These are phyloP conservation scores for Globisporangium megalacanthum DNA, from an alignment of 352 stramenopile genomes.

Conservation along the genomic window DNA sequence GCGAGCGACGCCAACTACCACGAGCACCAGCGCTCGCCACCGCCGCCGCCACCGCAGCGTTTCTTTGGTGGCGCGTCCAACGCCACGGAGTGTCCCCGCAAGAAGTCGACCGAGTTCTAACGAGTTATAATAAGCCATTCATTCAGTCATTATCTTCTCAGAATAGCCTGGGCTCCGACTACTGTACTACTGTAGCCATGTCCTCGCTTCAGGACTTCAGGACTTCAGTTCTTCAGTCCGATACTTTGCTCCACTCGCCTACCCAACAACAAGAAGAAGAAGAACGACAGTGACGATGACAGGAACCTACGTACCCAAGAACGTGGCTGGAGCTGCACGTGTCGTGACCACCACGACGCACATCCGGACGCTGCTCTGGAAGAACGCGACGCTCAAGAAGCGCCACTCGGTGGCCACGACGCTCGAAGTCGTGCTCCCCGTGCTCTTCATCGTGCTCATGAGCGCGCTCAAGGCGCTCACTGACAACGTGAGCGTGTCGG, in stretches of 20 bases:
- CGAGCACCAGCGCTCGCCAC: neutral
- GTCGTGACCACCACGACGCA: conserved; percentile 11
- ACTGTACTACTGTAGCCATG: too few relatives aligned
- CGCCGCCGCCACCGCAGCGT: neutral
- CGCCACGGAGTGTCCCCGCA: conserved; percentile 20
- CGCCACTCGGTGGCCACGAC: conserved; percentile 45
- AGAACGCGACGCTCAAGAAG: conserved; percentile 74
- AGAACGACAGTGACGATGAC: too few relatives aligned
- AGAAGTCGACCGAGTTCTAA: conserved; percentile 49
- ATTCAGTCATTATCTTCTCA: too few relatives aligned
- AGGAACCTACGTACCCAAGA: too few relatives aligned
- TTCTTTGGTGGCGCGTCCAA: neutral
- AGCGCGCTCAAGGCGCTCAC: conserved; percentile 44
- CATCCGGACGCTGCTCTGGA: conserved; percentile 56
- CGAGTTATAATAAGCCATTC: neutral
- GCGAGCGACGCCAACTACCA: conserved; percentile 4
- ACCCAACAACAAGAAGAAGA: too few relatives aligned
- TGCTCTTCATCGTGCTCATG: conserved; percentile 67
- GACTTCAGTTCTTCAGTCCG: too few relatives aligned
- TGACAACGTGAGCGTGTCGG: conserved; percentile 43
- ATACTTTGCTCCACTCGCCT: too few relatives aligned
- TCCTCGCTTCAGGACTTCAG: too few relatives aligned
- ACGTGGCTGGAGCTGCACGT: too few relatives aligned
- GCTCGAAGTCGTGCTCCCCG: conserved; percentile 51
- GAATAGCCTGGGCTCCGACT: too few relatives aligned